Percentiles rank a stretch among this genome's conserved stretches.
Conservation (phyloP, 1,284 basidiomycete species). For the Takashimella tepidaria region DNA sequence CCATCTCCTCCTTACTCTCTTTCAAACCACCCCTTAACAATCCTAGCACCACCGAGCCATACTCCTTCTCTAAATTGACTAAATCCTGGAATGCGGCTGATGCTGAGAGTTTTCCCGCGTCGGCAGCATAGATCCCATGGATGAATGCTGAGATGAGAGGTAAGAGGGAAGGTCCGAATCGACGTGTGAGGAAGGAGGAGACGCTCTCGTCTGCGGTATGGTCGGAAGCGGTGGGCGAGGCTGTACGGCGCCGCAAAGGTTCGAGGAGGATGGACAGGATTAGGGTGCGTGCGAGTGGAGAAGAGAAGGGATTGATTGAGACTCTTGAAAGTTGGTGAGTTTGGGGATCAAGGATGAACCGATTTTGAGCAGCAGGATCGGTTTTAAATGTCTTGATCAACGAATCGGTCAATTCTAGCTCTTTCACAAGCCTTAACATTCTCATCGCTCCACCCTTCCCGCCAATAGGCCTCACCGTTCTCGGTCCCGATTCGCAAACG, state of each 20-base stretch:
- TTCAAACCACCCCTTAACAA: slow-evolving; percentile 52
- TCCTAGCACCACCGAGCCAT: slow-evolving; percentile 63
- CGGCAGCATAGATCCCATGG: slow-evolving; percentile 90
- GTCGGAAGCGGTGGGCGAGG: slow-evolving; percentile 29
- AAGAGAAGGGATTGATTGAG: slow-evolving; percentile 1
- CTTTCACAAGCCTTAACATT: slow-evolving; percentile 68
- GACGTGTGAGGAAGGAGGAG: slow-evolving; percentile 67
- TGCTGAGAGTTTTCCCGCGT: slow-evolving; percentile 68
- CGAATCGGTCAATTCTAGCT: slow-evolving; percentile 17
- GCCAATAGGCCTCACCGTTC: slow-evolving; percentile 71
- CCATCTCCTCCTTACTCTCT: slow-evolving; percentile 13
- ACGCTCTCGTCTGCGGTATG: slow-evolving; percentile 66
- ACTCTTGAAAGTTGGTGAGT: slow-evolving; percentile 2
- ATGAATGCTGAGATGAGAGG: slow-evolving; percentile 76
- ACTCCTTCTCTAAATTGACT: slow-evolving; percentile 62
- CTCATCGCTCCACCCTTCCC: slow-evolving; percentile 51
- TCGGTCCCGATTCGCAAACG: slow-evolving; percentile 72
- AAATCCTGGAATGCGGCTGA: slow-evolving; percentile 70
- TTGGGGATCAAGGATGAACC: slow-evolving; percentile 33
- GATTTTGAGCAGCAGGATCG: slow-evolving; percentile 42
- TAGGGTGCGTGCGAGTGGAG: slow-evolving; percentile 32
- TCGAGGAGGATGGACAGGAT: slow-evolving; percentile 59
- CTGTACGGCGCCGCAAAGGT: slow-evolving; percentile 52
- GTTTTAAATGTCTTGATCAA: slow-evolving; percentile 36
- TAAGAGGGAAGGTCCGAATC: slow-evolving; percentile 70